These are phyloP conservation scores for Pyrrhoderma lamaoense DNA, from an alignment of 1,284 basidiomycete species.

Conservation along the genomic window DNA sequence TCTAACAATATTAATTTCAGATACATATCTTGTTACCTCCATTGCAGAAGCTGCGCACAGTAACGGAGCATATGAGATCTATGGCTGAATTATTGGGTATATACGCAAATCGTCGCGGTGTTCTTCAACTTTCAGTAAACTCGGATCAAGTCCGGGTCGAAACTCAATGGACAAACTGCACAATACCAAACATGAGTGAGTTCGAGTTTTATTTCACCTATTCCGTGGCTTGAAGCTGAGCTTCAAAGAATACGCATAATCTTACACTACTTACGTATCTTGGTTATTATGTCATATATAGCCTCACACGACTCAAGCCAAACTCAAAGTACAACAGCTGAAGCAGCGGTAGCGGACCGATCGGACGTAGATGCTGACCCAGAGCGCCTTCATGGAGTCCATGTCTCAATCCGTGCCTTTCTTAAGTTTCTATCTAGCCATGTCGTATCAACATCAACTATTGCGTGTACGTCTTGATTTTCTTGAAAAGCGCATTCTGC, in stretches of 20 bases:
- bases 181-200: slow-evolving; percentile 61
- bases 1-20: slow-evolving; percentile 37
- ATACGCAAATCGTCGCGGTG: slow-evolving; percentile 57
- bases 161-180: slow-evolving; percentile 72
- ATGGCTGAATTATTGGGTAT: slow-evolving; percentile 73
- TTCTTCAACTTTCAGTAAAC: slow-evolving; percentile 59
- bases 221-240: too few relatives aligned
- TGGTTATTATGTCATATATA: too few relatives aligned
- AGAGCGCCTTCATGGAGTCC: slow-evolving; percentile 55
- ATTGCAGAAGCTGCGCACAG: slow-evolving; percentile 68
- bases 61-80: slow-evolving; percentile 69
- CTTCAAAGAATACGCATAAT: too few relatives aligned
- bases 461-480: slow-evolving; percentile 58
- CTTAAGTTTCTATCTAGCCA: slow-evolving; percentile 81
- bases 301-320: slow-evolving; percentile 17
- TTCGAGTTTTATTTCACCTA: too few relatives aligned
- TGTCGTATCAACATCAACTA: slow-evolving; percentile 78
- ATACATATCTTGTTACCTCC: slow-evolving; percentile 78
- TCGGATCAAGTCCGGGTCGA: slow-evolving; percentile 71
- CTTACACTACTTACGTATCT: too few relatives aligned
- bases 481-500: too few relatives aligned
- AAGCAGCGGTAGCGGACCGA: slow-evolving; percentile 12
- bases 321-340: slow-evolving; percentile 19
- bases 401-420: slow-evolving; percentile 69
- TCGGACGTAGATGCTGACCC: slow-evolving; percentile 33